These are phyloP conservation scores for Xylaria sp. DNA, from an alignment of 2,329 filamentous ascomycete genomes.

Conservation along the genomic window DNA sequence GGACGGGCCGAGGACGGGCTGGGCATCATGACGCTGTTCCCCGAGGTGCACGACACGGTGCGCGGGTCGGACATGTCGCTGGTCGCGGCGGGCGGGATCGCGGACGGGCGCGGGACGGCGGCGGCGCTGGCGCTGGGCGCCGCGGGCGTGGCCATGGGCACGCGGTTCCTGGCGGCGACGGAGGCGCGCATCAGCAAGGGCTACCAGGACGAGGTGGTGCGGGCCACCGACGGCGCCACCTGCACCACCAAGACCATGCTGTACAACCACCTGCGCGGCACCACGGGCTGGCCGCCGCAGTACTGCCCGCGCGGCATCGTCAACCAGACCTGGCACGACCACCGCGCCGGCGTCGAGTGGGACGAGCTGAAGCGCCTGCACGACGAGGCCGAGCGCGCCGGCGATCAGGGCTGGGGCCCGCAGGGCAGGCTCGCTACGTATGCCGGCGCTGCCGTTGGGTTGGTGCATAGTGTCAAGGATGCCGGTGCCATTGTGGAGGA, in stretches of 20 bases:
- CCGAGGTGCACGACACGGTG: constrained; percentile 51
- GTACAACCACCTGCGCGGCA: too few species aligned
- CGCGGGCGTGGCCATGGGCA: constrained; percentile 62
- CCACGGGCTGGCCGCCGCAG: too few species aligned
- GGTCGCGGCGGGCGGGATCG: constrained; percentile 56
- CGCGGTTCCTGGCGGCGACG: constrained; percentile 58
- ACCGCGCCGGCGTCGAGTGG: too few species aligned
- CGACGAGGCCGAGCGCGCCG: too few species aligned
- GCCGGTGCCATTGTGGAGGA: too few species aligned
- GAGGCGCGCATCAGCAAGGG: constrained; percentile 45
- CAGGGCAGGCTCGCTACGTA: too few species aligned
- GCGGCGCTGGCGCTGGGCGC: constrained; percentile 56
- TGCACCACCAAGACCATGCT: constrained; percentile 46
- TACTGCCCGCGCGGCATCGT: too few species aligned
- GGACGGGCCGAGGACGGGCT: constrained; percentile 49
- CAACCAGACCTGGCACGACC: too few species aligned
- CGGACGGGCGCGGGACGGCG: constrained; percentile 53
- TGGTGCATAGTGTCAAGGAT: too few species aligned
- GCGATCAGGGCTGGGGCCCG: too few species aligned
- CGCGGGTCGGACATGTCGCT: constrained; percentile 42
- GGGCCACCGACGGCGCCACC: constrained; percentile 43
- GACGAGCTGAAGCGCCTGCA: too few species aligned
- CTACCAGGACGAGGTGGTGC: constrained; percentile 47
- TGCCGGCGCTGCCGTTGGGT: too few species aligned
- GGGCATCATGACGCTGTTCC: constrained; percentile 51